These are phyloP conservation scores for Cryptosporidium felis DNA, from an alignment of 169 alveolate genomes.

Conservation along the genomic window DNA sequence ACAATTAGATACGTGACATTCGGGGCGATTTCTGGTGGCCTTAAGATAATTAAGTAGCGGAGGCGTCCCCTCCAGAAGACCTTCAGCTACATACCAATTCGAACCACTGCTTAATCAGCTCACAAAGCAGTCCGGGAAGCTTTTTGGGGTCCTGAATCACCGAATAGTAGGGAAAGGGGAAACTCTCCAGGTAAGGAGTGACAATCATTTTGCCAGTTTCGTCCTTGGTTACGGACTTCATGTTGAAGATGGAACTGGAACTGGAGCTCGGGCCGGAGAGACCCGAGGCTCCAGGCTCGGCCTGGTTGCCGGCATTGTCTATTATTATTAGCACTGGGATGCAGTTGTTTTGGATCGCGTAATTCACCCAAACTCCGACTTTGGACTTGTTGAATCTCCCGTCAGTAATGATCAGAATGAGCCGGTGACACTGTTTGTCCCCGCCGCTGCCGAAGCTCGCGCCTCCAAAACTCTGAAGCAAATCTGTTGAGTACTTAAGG, in stretches of 20 bases:
- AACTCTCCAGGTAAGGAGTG: constrained; percentile 91
- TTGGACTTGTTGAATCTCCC: constrained; percentile 96
- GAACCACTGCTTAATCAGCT: constrained; percentile 83
- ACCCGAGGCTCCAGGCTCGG: constrained; percentile 75
- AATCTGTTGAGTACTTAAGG: constrained; percentile 85
- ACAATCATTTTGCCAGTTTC: constrained; percentile 86
- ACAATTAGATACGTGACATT: too few relatives aligned
- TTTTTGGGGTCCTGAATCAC: constrained; percentile 88
- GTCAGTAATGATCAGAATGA: constrained; percentile 93
- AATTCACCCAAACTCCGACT: constrained; percentile 85
- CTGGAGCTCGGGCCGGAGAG: constrained; percentile 74
- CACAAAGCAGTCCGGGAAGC: constrained; percentile 84
- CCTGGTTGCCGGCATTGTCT: constrained; percentile 80
- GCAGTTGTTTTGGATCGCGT: constrained; percentile 85
- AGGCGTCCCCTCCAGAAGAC: too few relatives aligned
- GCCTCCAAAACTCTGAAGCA: constrained; percentile 72
- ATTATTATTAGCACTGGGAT: constrained; percentile 89
- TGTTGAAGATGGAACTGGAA: constrained; percentile 81
- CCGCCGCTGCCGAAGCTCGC: constrained; percentile 72
- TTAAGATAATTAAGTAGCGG: too few relatives aligned
- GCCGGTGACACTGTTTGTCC: constrained; percentile 78
- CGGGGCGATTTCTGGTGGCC: too few relatives aligned
- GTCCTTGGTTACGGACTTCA: constrained; percentile 80
- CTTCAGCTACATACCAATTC: constrained; percentile 26
- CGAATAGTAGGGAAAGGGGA: constrained; percentile 95